These are phyloP conservation scores for Phytophthora kernoviae DNA, from an alignment of 352 stramenopile genomes.

Conservation along the genomic window DNA sequence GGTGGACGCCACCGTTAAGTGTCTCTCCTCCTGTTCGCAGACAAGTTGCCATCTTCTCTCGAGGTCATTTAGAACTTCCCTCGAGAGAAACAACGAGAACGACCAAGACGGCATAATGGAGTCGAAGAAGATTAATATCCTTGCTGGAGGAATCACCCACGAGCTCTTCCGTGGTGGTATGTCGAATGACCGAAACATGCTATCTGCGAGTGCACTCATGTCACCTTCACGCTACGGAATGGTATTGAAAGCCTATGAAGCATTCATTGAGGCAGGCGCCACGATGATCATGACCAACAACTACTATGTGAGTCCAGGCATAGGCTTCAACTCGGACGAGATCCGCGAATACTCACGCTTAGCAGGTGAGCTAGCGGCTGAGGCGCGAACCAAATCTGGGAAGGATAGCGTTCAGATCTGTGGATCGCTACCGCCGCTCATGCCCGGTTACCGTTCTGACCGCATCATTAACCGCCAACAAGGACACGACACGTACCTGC, in stretches of 20 bases:
- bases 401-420: constrained; percentile 60
- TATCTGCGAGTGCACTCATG: constrained; percentile 85
- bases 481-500: constrained; percentile 74
- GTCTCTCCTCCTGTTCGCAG: constrained; percentile 23
- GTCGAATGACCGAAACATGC: constrained; percentile 91
- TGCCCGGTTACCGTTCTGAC: constrained; percentile 89
- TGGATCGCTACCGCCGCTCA: constrained; percentile 90
- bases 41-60: constrained; percentile 9
- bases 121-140: constrained; percentile 43
- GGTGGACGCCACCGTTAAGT: constrained; percentile 6
- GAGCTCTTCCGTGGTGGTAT: constrained; percentile 87
- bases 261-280: constrained; percentile 81
- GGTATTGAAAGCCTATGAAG: constrained; percentile 70
- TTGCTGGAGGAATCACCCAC: constrained; percentile 89
- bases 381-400: constrained; percentile 41
- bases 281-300: constrained; percentile 89
- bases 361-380: constrained; percentile 66
- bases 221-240: constrained; percentile 65
- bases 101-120: constrained; percentile 31
- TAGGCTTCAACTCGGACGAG: constrained; percentile 84
- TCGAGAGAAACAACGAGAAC: background rate
- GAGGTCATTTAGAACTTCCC: background rate
- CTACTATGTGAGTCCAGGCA: constrained; percentile 84
- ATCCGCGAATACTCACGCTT: constrained; percentile 67
- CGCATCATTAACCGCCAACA: constrained; percentile 76